Evolutionary conservation across 139 green algal genomes (phyloP), one percentile per base, ranked within the genome.

Genomic region (Pseudopediastrum boryanum): DNA sequence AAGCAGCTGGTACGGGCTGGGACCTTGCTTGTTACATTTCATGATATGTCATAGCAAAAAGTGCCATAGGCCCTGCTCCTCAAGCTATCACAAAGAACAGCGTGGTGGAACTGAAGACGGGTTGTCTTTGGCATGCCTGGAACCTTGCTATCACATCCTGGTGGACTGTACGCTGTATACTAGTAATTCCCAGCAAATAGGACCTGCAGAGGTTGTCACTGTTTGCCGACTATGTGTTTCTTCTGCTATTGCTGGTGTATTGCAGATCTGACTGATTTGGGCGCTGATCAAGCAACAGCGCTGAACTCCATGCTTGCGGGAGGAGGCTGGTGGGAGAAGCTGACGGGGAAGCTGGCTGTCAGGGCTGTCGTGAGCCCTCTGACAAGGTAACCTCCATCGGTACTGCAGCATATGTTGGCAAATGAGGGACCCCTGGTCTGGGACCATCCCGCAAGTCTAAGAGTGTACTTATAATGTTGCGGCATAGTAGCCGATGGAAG

Each of bases 221-320:
- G 48, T 19, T 27, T 19, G 48, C 48, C 48, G 48, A 16, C 19
- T 16, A 19, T 19, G 16, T 19, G 16, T 19, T 16, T 19, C 48
- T 19, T 19, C 16, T 19, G 16, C 48, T 19, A 58, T 19, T 19
- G 16, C 48, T 16, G 48, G 16, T 19, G 16, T 19, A 58, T 19
- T 16, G 6, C 85, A 90, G 88, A 91, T 25, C 82, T 92, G 65
- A 92, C 88, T 19, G 75, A 83, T 38, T 66, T 85, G 31, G 88
- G 88, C 7, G 9, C 78, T 31, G 82, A 82, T 9, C 82, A 92
- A 71, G 84, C 81, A 23, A 66, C 82, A 46, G 64, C 84, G 16
- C 78, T 92, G 9, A 90, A 92, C 78, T 72, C 48, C 29, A 85
- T 90, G 64, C 84, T 92, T 2, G 62, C 63, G 3, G 78, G 71